Percentiles rank a stretch among this genome's conserved stretches.
phyloP scores from a whole-genome alignment of 257 asterid species.

The Solanum sparsipilum region DNA sequence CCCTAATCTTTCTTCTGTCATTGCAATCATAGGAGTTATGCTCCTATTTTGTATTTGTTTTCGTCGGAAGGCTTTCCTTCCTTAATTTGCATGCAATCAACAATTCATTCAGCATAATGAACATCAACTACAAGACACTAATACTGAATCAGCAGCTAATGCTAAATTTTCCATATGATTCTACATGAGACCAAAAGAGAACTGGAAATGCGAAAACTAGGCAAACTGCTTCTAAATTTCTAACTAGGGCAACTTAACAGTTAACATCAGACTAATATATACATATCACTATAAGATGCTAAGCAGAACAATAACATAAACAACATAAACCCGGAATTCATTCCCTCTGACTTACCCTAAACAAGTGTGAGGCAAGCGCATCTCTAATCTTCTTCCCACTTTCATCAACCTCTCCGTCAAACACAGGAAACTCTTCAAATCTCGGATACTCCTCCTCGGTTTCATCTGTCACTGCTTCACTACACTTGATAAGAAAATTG shows the following conservation, averaged over 20 bases:
- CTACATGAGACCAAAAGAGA: not conserved
- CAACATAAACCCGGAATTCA: conserved; percentile 5
- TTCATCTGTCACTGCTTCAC: conserved; percentile 51
- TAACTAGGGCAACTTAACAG: not conserved
- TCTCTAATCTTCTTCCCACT: conserved; percentile 54
- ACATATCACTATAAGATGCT: not conserved
- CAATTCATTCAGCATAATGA: not conserved
- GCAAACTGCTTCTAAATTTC: not conserved
- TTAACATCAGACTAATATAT: not conserved
- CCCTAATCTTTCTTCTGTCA: conserved; percentile 24
- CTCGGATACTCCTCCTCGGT: conserved; percentile 14
- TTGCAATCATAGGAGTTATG: not conserved
- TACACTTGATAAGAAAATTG: conserved; percentile 87
- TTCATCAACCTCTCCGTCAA: conserved; percentile 49
- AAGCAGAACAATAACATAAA: not conserved
- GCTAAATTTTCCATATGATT: not conserved
- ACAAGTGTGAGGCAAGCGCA: conserved; percentile 68
- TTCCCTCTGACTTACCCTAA: conserved; percentile 43
- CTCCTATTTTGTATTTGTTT: not conserved
- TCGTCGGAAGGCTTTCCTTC: not conserved
- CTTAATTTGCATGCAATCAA: not conserved
- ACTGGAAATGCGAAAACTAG: not conserved
- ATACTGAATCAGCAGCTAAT: not conserved
- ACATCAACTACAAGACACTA: not conserved
- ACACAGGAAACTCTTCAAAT: conserved; percentile 27